phyloP scores from a whole-genome alignment of 2,329 filamentous ascomycete genomes.

The Nannizzia gypsea region DNA sequence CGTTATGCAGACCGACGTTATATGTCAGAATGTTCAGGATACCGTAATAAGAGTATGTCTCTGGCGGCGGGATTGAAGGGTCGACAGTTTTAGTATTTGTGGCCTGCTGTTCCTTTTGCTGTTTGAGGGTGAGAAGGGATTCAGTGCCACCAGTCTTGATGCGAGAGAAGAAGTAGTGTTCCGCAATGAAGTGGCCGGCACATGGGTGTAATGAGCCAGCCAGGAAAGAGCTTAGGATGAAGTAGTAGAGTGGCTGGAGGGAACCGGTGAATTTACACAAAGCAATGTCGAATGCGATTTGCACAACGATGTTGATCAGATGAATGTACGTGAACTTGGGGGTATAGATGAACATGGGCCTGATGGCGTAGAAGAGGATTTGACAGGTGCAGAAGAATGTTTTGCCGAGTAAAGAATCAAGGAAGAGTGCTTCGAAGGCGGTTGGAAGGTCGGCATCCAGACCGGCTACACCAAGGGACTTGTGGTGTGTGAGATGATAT shows the following conservation, averaged over 20 bases:
- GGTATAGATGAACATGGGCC: slow-evolving; percentile 87
- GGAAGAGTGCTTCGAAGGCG: slow-evolving; percentile 75
- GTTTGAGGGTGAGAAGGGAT: slow-evolving; percentile 41
- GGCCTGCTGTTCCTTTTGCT: slow-evolving; percentile 31
- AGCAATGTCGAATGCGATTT: slow-evolving; percentile 64
- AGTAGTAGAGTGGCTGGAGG: slow-evolving; percentile 59
- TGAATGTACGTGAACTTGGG: slow-evolving; percentile 80
- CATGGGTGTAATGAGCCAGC: slow-evolving; percentile 89
- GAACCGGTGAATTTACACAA: slow-evolving; percentile 51
- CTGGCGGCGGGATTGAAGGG: slow-evolving; percentile 54
- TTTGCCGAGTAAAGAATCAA: slow-evolving; percentile 88
- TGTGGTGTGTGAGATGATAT: slow-evolving; percentile 98
- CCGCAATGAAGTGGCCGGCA: slow-evolving; percentile 95
- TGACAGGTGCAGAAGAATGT: slow-evolving; percentile 99
- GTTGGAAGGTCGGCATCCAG: slow-evolving; percentile 94
- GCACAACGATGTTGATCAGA: slow-evolving; percentile 64
- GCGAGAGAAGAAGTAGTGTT: slow-evolving; percentile 66
- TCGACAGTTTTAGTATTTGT: slow-evolving; percentile 15
- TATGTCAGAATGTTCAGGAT: slow-evolving; percentile 85
- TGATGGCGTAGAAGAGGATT: slow-evolving; percentile 95
- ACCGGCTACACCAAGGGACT: slow-evolving; percentile 90
- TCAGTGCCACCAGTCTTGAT: slow-evolving; percentile 29
- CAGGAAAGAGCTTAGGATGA: slow-evolving; percentile 81
- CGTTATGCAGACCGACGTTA: slow-evolving; percentile 95
- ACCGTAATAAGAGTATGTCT: slow-evolving; percentile 97